Percentiles rank a stretch among this genome's conserved stretches.
phyloP scores from a whole-genome alignment of 139 green algal genomes.

The Coelastrella sp. region DNA sequence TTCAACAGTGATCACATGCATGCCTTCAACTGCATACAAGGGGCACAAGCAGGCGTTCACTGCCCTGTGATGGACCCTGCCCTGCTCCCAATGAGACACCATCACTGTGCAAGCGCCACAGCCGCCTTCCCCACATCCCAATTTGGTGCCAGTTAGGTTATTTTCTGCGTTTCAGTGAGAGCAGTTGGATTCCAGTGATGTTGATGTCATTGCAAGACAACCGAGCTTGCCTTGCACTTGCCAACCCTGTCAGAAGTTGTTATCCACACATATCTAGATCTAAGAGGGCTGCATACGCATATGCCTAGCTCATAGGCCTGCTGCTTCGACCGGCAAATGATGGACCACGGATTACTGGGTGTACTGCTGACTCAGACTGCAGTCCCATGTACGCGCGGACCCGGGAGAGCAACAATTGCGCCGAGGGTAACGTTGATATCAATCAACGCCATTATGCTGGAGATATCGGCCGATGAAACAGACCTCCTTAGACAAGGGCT shows the following conservation, averaged over 20 bases:
- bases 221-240: too few species aligned
- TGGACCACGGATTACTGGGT: background rate
- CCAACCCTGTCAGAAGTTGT: too few species aligned
- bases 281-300: background rate
- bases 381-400: background rate
- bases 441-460: too few species aligned
- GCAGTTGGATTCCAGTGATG: too few species aligned
- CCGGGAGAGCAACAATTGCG: too few species aligned
- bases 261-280: too few species aligned
- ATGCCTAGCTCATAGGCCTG: background rate
- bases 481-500: too few species aligned
- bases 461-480: too few species aligned
- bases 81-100: slow-evolving; percentile 78
- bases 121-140: slow-evolving; percentile 96
- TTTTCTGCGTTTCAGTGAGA: slow-evolving; percentile 64
- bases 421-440: too few species aligned
- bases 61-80: slow-evolving; percentile 76
- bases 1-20: slow-evolving; percentile 95
- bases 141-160: slow-evolving; percentile 91
- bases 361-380: background rate
- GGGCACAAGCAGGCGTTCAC: slow-evolving; percentile 97
- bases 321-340: background rate
- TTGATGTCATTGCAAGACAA: too few species aligned
- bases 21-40: slow-evolving; percentile 92
- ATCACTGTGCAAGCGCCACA: slow-evolving; percentile 98